These are phyloP conservation scores for Phytophthora litchii DNA, from an alignment of 352 stramenopile species.

Conservation along the genomic window DNA sequence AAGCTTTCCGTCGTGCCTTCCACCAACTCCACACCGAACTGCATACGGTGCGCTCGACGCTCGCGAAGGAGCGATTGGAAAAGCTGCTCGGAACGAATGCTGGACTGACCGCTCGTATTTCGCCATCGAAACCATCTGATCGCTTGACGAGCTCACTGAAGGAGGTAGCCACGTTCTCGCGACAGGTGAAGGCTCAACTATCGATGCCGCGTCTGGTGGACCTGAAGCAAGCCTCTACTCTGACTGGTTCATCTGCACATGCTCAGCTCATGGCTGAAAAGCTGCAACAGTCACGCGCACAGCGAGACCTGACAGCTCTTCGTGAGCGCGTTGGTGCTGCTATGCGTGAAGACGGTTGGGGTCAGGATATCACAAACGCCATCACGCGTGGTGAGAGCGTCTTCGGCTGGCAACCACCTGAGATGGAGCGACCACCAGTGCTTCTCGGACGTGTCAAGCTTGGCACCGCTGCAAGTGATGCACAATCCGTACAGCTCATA, in stretches of 20 bases:
- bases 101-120: constrained; percentile 6
- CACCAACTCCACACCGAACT: constrained; percentile 61
- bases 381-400: constrained; percentile 67
- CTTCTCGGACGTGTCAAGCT: constrained; percentile 68
- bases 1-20: constrained; percentile 68
- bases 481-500: constrained; percentile 41
- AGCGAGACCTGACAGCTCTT: constrained; percentile 47
- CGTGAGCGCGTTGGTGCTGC: constrained; percentile 47
- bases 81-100: constrained; percentile 44
- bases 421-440: constrained; percentile 73
- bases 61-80: constrained; percentile 69
- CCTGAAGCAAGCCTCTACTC: constrained; percentile 35
- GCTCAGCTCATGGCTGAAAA: constrained; percentile 58
- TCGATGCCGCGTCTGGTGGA: constrained; percentile 77
- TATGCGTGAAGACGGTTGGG: constrained; percentile 60
- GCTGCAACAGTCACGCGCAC: constrained; percentile 50
- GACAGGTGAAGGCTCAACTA: constrained; percentile 58
- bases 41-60: constrained; percentile 47
- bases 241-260: constrained; percentile 30
- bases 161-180: constrained; percentile 57
- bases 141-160: constrained; percentile 44
- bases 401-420: constrained; percentile 76
- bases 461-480: constrained; percentile 3
- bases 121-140: constrained; percentile 30
- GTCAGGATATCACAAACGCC: constrained; percentile 58